phyloP scores from a whole-genome alignment of 2,329 filamentous ascomycete genomes.

The Didymella sp. region DNA sequence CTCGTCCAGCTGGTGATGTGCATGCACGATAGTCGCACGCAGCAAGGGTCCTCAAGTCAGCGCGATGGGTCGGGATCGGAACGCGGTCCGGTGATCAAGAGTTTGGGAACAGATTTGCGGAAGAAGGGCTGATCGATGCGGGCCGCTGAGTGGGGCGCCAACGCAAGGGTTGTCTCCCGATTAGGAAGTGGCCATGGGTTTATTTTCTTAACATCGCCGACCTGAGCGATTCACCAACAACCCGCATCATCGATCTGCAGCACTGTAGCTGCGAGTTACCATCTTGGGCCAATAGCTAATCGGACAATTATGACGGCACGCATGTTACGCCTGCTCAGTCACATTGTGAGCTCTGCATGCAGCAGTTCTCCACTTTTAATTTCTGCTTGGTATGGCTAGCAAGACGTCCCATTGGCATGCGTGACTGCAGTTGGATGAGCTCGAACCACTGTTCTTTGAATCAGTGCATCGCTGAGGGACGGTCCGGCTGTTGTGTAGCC shows the following conservation, averaged over 20 bases:
- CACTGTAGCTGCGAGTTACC: conserved; percentile 3
- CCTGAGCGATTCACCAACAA: not conserved
- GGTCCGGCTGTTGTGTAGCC: conserved; percentile 1
- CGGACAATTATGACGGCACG: not conserved
- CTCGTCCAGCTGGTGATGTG: not conserved
- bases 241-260: conserved; percentile 24
- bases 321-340: not conserved
- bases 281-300: conserved; percentile 8
- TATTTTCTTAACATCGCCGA: not conserved
- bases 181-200: not conserved
- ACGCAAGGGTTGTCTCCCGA: not conserved
- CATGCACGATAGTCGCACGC: not conserved
- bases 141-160: conserved; percentile 12
- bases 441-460: not conserved
- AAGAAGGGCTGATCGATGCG: conserved; percentile 20
- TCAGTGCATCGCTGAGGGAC: not conserved
- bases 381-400: not conserved
- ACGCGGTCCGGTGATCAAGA: not conserved
- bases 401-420: conserved; percentile 1
- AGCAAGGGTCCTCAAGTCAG: not conserved
- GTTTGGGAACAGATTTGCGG: conserved; percentile 10
- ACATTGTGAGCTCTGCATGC: conserved; percentile 5
- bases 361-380: conserved; percentile 6
- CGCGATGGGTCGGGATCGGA: conserved; percentile 4
- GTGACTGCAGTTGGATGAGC: not conserved